phyloP scores from a whole-genome alignment of 306 rosid species.

The Hippophae tibetana region DNA sequence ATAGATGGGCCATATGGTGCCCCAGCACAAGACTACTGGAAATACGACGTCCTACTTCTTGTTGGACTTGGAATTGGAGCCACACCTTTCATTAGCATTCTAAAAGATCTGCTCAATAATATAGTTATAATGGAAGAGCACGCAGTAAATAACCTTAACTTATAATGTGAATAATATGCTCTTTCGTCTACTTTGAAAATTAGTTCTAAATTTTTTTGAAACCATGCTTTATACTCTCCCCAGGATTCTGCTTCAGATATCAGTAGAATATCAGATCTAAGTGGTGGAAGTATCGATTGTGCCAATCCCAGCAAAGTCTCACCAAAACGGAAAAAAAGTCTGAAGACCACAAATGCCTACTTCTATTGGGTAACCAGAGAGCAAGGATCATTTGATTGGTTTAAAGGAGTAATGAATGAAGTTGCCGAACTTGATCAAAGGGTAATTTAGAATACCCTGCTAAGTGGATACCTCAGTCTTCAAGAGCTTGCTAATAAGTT shows the following conservation, averaged over 20 bases:
- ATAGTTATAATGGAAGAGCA: conserved; percentile 88
- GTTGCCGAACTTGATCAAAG: conserved; percentile 92
- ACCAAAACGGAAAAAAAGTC: conserved; percentile 54
- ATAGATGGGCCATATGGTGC: conserved; percentile 99
- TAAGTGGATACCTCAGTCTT: conserved; percentile 1
- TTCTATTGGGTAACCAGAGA: conserved; percentile 99
- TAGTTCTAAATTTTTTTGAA: neutral
- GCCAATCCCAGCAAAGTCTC: conserved; percentile 34
- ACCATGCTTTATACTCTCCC: neutral
- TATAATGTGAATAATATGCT: neutral
- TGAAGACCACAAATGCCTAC: conserved; percentile 92
- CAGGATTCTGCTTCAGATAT: conserved; percentile 65
- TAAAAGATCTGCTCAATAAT: conserved; percentile 87
- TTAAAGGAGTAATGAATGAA: conserved; percentile 99
- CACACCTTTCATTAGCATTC: conserved; percentile 94
- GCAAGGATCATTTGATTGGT: conserved; percentile 99
- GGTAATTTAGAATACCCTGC: conserved; percentile 30
- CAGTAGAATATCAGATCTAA: conserved; percentile 53
- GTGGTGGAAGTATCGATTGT: conserved; percentile 46
- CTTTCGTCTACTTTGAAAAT: neutral
- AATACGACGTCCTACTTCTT: conserved; percentile 83
- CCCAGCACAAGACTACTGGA: conserved; percentile 84
- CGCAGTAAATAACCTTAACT: conserved; percentile 51
- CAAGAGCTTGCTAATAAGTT: neutral
- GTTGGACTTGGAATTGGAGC: conserved; percentile 99